phyloP scores from a whole-genome alignment of 352 stramenopile genomes.

The Globisporangium middletonii region DNA sequence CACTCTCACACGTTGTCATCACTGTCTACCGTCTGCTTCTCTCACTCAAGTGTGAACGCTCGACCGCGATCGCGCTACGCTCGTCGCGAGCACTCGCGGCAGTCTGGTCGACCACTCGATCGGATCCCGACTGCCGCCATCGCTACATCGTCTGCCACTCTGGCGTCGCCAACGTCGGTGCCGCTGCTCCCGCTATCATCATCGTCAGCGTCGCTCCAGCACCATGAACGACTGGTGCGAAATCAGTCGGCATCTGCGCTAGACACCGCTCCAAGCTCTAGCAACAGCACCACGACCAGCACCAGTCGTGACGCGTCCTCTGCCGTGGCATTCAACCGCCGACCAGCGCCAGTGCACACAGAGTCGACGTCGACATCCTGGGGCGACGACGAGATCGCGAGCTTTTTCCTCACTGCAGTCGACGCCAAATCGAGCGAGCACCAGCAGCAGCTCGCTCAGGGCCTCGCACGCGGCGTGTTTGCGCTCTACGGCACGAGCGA shows the following conservation, averaged over 20 bases:
- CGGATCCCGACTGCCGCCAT: slow-evolving; percentile 24
- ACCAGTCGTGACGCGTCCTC: not conserved
- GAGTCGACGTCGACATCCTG: slow-evolving; percentile 7
- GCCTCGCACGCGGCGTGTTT: slow-evolving; percentile 39
- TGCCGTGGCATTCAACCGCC: not conserved
- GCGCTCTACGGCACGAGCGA: slow-evolving; percentile 42
- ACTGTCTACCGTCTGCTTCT: slow-evolving; percentile 3
- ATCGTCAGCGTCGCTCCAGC: not conserved
- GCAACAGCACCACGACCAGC: not conserved
- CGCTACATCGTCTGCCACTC: not conserved
- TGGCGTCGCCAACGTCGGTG: not conserved
- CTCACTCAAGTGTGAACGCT: slow-evolving; percentile 23
- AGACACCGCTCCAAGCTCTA: not conserved
- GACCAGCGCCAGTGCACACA: not conserved
- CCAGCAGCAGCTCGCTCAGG: slow-evolving; percentile 27
- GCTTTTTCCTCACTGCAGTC: slow-evolving; percentile 75
- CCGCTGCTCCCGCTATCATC: not conserved
- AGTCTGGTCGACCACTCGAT: slow-evolving; percentile 23
- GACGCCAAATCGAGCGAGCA: slow-evolving; percentile 28
- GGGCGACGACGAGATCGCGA: slow-evolving; percentile 37
- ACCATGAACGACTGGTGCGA: slow-evolving; percentile 2
- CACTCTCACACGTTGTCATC: slow-evolving; percentile 11
- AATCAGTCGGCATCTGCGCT: slow-evolving; percentile 9
- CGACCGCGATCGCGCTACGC: slow-evolving; percentile 51
- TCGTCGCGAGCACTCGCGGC: slow-evolving; percentile 28